These are phyloP conservation scores for Maudiozyma bulderi DNA, from an alignment of 805 yeast species.

Conservation along the genomic window DNA sequence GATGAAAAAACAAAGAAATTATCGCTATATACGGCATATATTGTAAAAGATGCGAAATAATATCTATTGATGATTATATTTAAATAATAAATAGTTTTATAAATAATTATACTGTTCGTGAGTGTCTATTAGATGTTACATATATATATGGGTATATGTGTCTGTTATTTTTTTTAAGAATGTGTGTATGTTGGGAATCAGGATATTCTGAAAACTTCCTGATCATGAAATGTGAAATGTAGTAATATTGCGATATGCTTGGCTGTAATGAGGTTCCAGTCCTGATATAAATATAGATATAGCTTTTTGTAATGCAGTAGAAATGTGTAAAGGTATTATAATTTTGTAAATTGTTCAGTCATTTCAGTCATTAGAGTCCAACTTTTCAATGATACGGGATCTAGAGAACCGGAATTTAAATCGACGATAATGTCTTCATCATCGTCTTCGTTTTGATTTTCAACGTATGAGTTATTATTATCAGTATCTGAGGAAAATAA, in stretches of 20 bases:
- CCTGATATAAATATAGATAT: no score
- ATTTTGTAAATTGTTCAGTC: conserved; percentile 17
- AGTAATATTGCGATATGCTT: no score
- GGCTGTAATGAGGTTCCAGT: no score
- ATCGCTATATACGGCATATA: background rate
- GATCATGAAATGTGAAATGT: no score
- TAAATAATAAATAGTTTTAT: no score
- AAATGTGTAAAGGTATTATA: conserved; percentile 5
- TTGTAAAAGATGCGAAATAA: background rate
- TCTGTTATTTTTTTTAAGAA: no score
- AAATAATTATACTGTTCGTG: background rate
- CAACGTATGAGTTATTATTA: background rate
- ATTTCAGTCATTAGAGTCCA: conserved; percentile 21
- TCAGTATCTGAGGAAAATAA: background rate
- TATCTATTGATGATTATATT: background rate
- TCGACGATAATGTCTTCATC: conserved; percentile 27
- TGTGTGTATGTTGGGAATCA: no score
- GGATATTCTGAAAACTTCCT: no score
- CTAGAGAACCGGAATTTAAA: conserved; percentile 22
- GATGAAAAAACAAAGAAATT: background rate
- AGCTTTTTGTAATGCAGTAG: no score
- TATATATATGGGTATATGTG: no score
- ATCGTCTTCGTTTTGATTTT: conserved; percentile 2
- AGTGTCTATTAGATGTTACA: no score
- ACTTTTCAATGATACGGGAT: conserved; percentile 18